These are phyloP conservation scores for Priceomyces castillae DNA, from an alignment of 805 yeast genomes.

Conservation along the genomic window DNA sequence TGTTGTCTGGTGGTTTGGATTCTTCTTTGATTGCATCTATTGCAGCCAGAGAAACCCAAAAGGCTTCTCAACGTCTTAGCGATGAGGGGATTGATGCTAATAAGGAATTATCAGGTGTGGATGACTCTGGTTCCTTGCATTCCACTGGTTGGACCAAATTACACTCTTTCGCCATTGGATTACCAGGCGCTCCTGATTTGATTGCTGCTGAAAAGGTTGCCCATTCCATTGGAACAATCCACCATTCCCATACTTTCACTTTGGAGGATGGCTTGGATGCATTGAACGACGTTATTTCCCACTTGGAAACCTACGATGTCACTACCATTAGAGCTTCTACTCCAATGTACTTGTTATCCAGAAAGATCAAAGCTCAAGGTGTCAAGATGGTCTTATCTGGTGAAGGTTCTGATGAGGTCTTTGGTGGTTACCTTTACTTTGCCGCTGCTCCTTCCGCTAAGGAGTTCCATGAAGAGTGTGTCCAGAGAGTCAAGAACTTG, in stretches of 20 bases:
- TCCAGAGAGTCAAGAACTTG: slow-evolving; percentile 93
- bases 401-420: slow-evolving; percentile 98
- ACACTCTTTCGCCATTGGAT: slow-evolving; percentile 96
- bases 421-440: slow-evolving; percentile 97
- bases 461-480: slow-evolving; percentile 95
- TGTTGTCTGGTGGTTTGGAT: slow-evolving; percentile 96
- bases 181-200: slow-evolving; percentile 97
- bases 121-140: slow-evolving; percentile 79
- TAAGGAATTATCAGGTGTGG: slow-evolving; percentile 86
- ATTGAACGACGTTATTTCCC: slow-evolving; percentile 88
- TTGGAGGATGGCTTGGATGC: slow-evolving; percentile 96
- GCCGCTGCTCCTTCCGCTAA: slow-evolving; percentile 92
- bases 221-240: slow-evolving; percentile 90
- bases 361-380: slow-evolving; percentile 99
- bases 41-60: slow-evolving; percentile 92
- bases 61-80: slow-evolving; percentile 51
- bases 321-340: slow-evolving; percentile 99
- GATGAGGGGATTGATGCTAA: slow-evolving; percentile 57
- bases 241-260: slow-evolving; percentile 97
- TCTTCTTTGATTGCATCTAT: slow-evolving; percentile 95
- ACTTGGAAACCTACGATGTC: slow-evolving; percentile 96
- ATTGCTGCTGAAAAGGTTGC: slow-evolving; percentile 96
- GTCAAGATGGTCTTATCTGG: slow-evolving; percentile 99
- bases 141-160: slow-evolving; percentile 73
- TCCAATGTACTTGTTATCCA: slow-evolving; percentile 93